Evolutionary conservation across 2,329 filamentous ascomycete genomes (phyloP), one percentile per base, ranked within the genome.

Genomic region (Fusarium xyrophilum): DNA sequence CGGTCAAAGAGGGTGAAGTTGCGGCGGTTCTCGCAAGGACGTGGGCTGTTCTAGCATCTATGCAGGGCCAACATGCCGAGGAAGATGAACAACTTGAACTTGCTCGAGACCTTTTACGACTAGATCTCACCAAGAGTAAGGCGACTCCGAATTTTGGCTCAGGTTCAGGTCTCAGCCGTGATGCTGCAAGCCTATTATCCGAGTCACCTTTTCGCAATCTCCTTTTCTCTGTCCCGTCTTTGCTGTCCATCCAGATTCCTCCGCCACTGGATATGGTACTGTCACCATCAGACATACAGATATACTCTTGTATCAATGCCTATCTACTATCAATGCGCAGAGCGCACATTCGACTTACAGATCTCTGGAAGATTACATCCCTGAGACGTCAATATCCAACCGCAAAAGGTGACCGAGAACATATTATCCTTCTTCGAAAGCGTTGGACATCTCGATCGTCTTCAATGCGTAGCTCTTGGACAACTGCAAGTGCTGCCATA

Each of bases 181-280:
- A 75, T 15, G 68, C 74, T 44, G 73, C 78, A 30, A 75, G 76
- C 48, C 56, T 76, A 5, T 78, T 87, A 23, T 82, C 80, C 2
- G 70, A 80, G 13, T 86, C 86, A 1, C 87, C 88, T 0, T 98
- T 97, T 76, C 87, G 88, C 55, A 93, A 95, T 70, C 82, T 97
- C 1, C 84, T 98, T 8, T 90, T 98, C 62, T 93, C 93, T 4
- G 88, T 90, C 1, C 89, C 93, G 0, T 78, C 76, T 14, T 88
- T 86, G 2, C 83, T 99, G 40, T 89, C 86, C 2, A 84, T 97
- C 67, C 87, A 90, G 39, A 88, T 97, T 12, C 86, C 87, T 5
- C 90, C 91, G 4, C 94, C 96, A 0, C 80, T 98, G 8, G 94
- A 98, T 75, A 86, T 99, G 32, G 97, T 98, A 73, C 86, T 98